Base-by-base conservation (phyloP, 441 rosid species). In the Eruca vesicaria region DNA sequence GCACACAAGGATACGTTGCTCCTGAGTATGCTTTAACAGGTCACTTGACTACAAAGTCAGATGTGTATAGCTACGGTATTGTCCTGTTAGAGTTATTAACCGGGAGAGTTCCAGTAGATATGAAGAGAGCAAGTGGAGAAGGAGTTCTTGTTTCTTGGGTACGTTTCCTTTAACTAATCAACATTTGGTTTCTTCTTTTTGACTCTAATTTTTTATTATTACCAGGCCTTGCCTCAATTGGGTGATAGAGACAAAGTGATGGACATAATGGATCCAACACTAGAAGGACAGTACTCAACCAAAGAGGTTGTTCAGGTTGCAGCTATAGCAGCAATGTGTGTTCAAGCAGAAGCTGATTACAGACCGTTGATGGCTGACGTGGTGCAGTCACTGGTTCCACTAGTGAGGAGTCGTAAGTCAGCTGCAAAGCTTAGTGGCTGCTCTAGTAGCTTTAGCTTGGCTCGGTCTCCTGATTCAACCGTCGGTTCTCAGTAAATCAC, bases 251-350 rank as follows among this genome's bases (percentile, higher is more conserved):
- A 95, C 68, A 90, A 89, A 87, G 91, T 95, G 6, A 73, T 83
- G 70, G 84, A 86, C 77, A 95, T 95, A 36, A 90, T 93, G 95
- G 99, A 95, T 86, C 95, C 97, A 4, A 84, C 89, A 41, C 74
- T 95, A 26, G 90, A 84, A 73, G 89, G 98, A 63, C 99, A 90
- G 53, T 95, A 87, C 87, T 84, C 91, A 0, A 80, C 90, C 82
- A 95, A 95, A 83, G 98, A 95, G 48, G 95, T 89, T 1, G 77
- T 93, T 82, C 98, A 93, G 67, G 99, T 95, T 69, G 99, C 98
- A 7, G 98, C 98, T n/a, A 93, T 95, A 63, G 97, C 98, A 32
- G 91, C 97, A 53, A 93, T 95, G 99, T 95, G 98, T 56, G 99
- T 91, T 62, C 97, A 93, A 77, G 92, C 92, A 2, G 97, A 91